Evolutionary conservation across 2,329 filamentous ascomycete species (phyloP), one percentile per base, ranked within the genome.

Genomic region (Diplocarpon rosae): DNA sequence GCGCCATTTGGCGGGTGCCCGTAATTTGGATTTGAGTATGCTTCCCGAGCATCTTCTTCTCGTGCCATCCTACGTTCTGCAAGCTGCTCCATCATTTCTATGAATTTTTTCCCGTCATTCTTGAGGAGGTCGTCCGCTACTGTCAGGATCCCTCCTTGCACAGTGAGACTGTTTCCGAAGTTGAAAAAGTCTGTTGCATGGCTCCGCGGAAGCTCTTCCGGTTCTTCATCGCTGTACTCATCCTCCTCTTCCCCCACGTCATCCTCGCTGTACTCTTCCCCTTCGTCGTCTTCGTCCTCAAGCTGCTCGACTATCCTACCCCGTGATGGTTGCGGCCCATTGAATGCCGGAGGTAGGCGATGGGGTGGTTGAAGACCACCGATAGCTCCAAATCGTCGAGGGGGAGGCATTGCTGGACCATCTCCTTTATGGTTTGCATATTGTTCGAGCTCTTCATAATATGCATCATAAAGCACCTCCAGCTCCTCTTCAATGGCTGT

Each of bases 71-170:
- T 80, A 58, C 90, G 85, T 68, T 98, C 92, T 31, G 92, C 92
- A 58, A 98, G 76, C 68, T 96, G 90, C 65, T 98, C 92, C 92
- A 98, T 98, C 92, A 98, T 98, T 65, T 98, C 92, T 66, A 98
- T 98, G 69, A 98, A 98, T 62, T 95, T 94, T 66, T 94, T 95
- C 59, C 92, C 92, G 66, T 98, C 92, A 66, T 98, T 98, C 66
- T 96, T 96, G 52, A 98, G 76, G 54, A 98, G 74, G 68, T 98
- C 92, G 71, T 98, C 92, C 64, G 92, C 92, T 61, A 98, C 92
- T 55, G 92, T 98, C 63, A 98, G 80, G 66, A 98, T 95, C 63
- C 92, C 93, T 71, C 92, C 78, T 68, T 96, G 92, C 58, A 96
- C 92, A 60, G 90, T 94, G 53, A 98, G 73, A 70, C 89, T 95